Evolutionary conservation across 2,329 filamentous ascomycete genomes (phyloP), one percentile per base, ranked within the genome.

Genomic region (Sporothrix pseudoabietina): DNA sequence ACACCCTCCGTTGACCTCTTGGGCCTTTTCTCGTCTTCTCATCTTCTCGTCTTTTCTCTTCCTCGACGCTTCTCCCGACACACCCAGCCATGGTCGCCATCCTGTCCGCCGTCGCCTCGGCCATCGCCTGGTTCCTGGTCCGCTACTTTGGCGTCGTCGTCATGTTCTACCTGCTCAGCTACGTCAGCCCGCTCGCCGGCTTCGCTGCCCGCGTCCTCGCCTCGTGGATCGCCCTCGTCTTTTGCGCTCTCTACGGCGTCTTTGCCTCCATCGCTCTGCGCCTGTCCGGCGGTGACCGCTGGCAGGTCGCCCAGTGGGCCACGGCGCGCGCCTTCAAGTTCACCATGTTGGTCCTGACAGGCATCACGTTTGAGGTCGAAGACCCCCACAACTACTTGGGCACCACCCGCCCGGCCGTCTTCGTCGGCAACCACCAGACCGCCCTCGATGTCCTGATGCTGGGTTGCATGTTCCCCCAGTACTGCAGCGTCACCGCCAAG

Each of bases 381-480:
- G 93, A 94, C 78, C 85, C 89, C 54, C 80, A 89, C 74, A 82
- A 90, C 76, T 80, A 90, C 77, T 88, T 94, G 74, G 83, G 84
- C 65, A 90, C 85, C 10, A 76, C 85, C 39, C 89, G 95, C 70
- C 96, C 96, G 0, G 94, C 93, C 73, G 92, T 99, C 73, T 94
- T 99, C 79, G 87, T 99, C 77, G 92, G 92, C 55, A 98, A 98
- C 83, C 96, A 99, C 84, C 96, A 99, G 87, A 94, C 92, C 30
- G 96, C 98, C 84, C 89, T 99, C 77, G 96, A 99, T 80, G 92
- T 99, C 55, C 87, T 97, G 74, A 92, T 98, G 89, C 88, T 99
- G 39, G 96, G 94, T 75, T 85, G 87, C 82, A 89, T 97, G 79
- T 98, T 98, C 83, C 96, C 96, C 66, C 90, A 89, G 78, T 94